Percentiles rank a stretch among this genome's conserved stretches.
phyloP scores from a whole-genome alignment of 1,284 basidiomycete species.

The Puccinia brachypodii region DNA sequence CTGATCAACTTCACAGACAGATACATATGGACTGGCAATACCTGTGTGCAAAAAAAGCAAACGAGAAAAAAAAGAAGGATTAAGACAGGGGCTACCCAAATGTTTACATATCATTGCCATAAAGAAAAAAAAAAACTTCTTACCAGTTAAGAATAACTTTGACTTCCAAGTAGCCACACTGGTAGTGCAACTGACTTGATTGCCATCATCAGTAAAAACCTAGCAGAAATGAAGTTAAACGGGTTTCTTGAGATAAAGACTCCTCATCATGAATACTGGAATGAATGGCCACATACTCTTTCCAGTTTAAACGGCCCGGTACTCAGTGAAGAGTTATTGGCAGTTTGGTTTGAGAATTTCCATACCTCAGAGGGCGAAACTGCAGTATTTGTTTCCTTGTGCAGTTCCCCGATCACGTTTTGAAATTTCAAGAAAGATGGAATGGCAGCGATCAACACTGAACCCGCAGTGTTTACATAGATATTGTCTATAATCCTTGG shows the following conservation, averaged over 20 bases:
- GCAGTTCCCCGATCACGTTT: not conserved
- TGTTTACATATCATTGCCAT: too few species aligned
- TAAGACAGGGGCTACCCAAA: not conserved
- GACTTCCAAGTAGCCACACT: slow-evolving; percentile 25
- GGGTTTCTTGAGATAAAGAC: not conserved
- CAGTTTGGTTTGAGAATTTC: slow-evolving; percentile 40
- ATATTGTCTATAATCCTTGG: slow-evolving; percentile 43
- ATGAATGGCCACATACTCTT: not conserved
- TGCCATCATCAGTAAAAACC: slow-evolving; percentile 46
- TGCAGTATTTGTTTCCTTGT: not conserved
- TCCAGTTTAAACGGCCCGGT: not conserved
- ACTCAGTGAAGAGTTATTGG: not conserved
- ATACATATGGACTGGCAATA: slow-evolving; percentile 23
- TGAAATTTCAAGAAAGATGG: slow-evolving; percentile 25
- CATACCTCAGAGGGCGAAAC: slow-evolving; percentile 44
- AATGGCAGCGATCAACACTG: slow-evolving; percentile 32
- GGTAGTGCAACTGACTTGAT: slow-evolving; percentile 30
- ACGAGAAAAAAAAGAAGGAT: not conserved
- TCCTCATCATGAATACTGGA: not conserved
- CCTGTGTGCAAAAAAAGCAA: not conserved
- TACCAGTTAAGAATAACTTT: slow-evolving; percentile 44
- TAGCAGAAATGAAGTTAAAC: not conserved
- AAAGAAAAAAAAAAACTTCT: not conserved
- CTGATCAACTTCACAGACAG: slow-evolving; percentile 25
- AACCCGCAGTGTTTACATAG: slow-evolving; percentile 30